Evolutionary conservation across 495 filamentous ascomycete species (phyloP), one percentile per base, ranked within the genome.

Genomic region (Glonium stellatum): DNA sequence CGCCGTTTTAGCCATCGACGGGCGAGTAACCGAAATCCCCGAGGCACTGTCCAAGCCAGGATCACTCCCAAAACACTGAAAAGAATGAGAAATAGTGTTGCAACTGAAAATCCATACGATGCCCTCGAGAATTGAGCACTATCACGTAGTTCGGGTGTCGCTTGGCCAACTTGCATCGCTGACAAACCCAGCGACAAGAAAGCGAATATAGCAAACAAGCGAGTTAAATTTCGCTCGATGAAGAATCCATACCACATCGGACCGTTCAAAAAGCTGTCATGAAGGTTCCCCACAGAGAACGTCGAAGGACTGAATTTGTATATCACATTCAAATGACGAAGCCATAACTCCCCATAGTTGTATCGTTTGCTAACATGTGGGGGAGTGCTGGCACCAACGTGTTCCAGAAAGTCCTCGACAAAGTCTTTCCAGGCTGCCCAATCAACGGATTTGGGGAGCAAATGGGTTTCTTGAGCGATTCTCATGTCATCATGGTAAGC

Each of bases 341-440:
- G 34, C 27, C 65, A 65, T 36, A 69, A 54, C 37, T 69, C 67
- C 23, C 67, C 67, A 52, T 69, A 69, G 25, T 44, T 41, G 48
- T 65, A 69, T 9, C 64, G 67, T 52, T 47, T 15, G 35, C 61
- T 62, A 31, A 67, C 62, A 5, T 49, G n/a, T 6, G 13, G 23
- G 5, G 57, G 22, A 13, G 55, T 53, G 18, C 51, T 47, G 39
- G 3, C 22, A 27, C 64, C 19, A n/a, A 60, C 46, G 10, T 54
- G 34, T 31, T 25, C 47, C 5, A 63, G 51, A 13, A 64, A 54
- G 31, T 9, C 19, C 8, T 58, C 13, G 4, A 58, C 13, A 27
- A 65, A 61, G 5, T 53, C 44, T 19, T 36, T 25, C 59, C 54
- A 66, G 4, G 23, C n/a, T 5, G 42, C 1, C 59, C 59, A 66